phyloP scores from a whole-genome alignment of 1,284 basidiomycete species.

The Vanrija sp. region DNA sequence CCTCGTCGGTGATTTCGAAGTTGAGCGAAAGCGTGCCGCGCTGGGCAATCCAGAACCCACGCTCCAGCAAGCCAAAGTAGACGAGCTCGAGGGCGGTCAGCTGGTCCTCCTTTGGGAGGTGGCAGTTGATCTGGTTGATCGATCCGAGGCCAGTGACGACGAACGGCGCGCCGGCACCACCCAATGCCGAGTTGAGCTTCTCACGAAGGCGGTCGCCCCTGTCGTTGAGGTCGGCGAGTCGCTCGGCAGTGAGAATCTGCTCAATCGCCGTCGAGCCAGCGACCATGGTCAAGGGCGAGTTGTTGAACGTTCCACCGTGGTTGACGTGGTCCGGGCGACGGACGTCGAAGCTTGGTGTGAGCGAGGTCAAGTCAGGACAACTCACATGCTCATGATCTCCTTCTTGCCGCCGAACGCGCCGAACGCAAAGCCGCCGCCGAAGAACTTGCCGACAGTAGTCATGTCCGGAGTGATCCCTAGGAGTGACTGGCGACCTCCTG shows the following conservation, averaged over 20 bases:
- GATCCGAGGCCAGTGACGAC: constrained; percentile 29
- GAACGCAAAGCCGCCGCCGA: constrained; percentile 36
- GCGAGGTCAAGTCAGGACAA: neutral
- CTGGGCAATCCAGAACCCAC: constrained; percentile 24
- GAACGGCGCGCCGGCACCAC: neutral
- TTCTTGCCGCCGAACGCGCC: constrained; percentile 31
- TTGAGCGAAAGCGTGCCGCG: constrained; percentile 17
- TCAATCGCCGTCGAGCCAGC: constrained; percentile 23
- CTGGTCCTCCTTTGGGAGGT: constrained; percentile 1
- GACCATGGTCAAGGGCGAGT: constrained; percentile 31
- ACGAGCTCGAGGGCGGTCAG: constrained; percentile 13
- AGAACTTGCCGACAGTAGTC: constrained; percentile 34
- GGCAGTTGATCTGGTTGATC: constrained; percentile 29
- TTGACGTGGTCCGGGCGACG: constrained; percentile 14
- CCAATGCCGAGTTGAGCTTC: constrained; percentile 12
- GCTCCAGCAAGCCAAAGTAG: constrained; percentile 21
- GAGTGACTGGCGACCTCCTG: constrained; percentile 24
- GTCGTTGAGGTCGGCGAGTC: constrained; percentile 17
- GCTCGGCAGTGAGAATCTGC: constrained; percentile 18
- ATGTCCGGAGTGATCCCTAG: constrained; percentile 29
- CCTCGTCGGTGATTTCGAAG: constrained; percentile 2
- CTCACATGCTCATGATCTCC: constrained; percentile 32
- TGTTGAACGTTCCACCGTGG: constrained; percentile 36
- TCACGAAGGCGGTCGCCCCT: constrained; percentile 24
- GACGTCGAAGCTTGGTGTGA: constrained; percentile 23